phyloP scores from a whole-genome alignment of 2,329 filamentous ascomycete genomes.

The Pseudophaeomoniella oleicola region DNA sequence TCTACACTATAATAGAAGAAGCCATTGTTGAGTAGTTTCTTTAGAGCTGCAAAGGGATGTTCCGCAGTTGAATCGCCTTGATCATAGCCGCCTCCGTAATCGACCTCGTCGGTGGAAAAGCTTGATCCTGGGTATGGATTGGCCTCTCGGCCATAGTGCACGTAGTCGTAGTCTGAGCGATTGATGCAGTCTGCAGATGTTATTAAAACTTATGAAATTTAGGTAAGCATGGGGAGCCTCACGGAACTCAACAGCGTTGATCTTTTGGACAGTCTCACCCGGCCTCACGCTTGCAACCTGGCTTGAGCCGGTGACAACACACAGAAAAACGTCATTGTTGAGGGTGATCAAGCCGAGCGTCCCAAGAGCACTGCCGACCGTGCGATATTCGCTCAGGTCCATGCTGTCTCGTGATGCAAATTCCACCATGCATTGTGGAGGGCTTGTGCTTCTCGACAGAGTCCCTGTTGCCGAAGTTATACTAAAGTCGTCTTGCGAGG shows the following conservation, averaged over 20 bases:
- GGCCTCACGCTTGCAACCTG: slow-evolving; percentile 71
- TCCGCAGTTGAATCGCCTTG: slow-evolving; percentile 59
- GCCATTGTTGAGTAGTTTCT: slow-evolving; percentile 82
- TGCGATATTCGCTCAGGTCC: slow-evolving; percentile 62
- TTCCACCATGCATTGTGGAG: slow-evolving; percentile 70
- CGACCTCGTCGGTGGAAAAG: slow-evolving; percentile 38
- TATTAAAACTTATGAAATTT: slow-evolving; percentile 5
- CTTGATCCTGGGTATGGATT: slow-evolving; percentile 40
- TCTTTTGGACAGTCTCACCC: slow-evolving; percentile 78
- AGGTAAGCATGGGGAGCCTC: slow-evolving; percentile 10
- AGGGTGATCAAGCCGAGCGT: slow-evolving; percentile 80
- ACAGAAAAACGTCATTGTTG: slow-evolving; percentile 74
- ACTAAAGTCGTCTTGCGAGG: slow-evolving; percentile 35
- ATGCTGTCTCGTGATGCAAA: slow-evolving; percentile 52
- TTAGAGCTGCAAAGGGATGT: slow-evolving; percentile 78
- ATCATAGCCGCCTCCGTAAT: slow-evolving; percentile 36
- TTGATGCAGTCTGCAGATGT: slow-evolving; percentile 62
- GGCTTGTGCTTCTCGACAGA: slow-evolving; percentile 15
- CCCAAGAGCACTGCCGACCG: slow-evolving; percentile 65
- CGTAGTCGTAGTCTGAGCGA: slow-evolving; percentile 69
- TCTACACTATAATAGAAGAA: slow-evolving; percentile 98
- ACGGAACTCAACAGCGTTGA: slow-evolving; percentile 73
- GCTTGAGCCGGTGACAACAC: slow-evolving; percentile 67
- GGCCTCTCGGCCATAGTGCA: slow-evolving; percentile 32
- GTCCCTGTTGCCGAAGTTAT: slow-evolving; percentile 8